A percentile compares a stretch with the other conserved stretches of the same genome.
Evolutionary conservation across 2,329 filamentous ascomycete species (phyloP).

Genomic region (Cryphonectria naterciae): DNA sequence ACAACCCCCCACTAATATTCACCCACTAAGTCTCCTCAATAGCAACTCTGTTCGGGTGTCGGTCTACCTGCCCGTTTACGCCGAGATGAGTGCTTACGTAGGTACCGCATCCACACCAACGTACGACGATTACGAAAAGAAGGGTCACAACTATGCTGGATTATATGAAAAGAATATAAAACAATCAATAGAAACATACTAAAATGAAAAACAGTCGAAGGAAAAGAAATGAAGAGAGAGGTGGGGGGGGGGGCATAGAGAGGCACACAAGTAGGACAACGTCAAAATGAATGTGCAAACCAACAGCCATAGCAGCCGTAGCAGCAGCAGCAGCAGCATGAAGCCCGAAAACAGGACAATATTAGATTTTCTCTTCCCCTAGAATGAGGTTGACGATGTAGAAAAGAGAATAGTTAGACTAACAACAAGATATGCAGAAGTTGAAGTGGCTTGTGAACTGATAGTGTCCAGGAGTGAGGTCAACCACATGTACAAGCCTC

Average conservation of each 20-base stretch:
- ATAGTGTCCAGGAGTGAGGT: background rate
- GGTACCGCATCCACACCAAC: background rate
- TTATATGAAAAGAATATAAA: too few relatives aligned
- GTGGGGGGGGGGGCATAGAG: background rate
- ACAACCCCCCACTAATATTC: too few relatives aligned
- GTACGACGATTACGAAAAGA: background rate
- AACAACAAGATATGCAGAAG: background rate
- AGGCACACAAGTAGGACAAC: background rate
- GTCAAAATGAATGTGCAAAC: background rate
- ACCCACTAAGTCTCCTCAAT: background rate
- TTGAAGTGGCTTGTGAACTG: background rate
- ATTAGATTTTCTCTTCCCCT: background rate
- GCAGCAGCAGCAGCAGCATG: background rate
- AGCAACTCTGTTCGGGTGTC: conserved; percentile 3
- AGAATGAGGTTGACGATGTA: background rate
- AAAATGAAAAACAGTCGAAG: background rate
- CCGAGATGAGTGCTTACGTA: conserved; percentile 15
- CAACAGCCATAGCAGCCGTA: background rate
- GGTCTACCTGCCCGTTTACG: conserved; percentile 8
- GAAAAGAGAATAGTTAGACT: background rate
- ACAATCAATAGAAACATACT: background rate
- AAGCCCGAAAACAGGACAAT: background rate
- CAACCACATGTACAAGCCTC: background rate
- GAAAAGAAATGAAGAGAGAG: background rate
- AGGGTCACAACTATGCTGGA: background rate